Evolutionary conservation across 768 basidiomycete genomes (phyloP).

Genomic region (Tulasnella sp.): DNA sequence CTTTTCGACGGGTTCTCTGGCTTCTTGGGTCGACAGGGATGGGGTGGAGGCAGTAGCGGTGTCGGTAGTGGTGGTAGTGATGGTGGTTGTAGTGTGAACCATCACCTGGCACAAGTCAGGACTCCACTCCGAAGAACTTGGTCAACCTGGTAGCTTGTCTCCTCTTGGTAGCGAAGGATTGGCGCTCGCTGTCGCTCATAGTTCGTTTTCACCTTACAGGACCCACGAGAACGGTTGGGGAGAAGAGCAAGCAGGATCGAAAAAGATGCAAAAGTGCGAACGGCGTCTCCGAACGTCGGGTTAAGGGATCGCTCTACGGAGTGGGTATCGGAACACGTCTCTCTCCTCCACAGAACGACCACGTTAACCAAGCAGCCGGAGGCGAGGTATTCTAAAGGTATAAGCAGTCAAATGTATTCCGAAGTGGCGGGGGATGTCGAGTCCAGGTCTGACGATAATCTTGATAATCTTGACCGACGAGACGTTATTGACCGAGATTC

Average conservation of each 20-base stretch:
- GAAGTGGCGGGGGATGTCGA: not conserved
- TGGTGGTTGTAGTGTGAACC: not conserved
- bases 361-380: not conserved
- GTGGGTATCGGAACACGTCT: not conserved
- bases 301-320: not conserved
- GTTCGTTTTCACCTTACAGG: not conserved
- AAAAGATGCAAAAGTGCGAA: no score
- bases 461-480: not conserved
- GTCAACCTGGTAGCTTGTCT: slow-evolving; percentile 21
- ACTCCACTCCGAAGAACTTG: slow-evolving; percentile 17
- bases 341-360: not conserved
- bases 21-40: no score
- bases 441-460: not conserved
- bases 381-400: not conserved
- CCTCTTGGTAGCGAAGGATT: not conserved
- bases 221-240: no score
- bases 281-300: not conserved
- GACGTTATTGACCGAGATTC: not conserved
- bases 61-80: not conserved
- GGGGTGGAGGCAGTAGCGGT: not conserved
- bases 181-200: not conserved
- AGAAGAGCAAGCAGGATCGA: no score
- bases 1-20: not conserved
- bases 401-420: not conserved
- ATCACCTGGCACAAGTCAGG: slow-evolving; percentile 21